Evolutionary conservation across 345 rosid genomes (phyloP).

Genomic region (Sisymbrium altissimum): DNA sequence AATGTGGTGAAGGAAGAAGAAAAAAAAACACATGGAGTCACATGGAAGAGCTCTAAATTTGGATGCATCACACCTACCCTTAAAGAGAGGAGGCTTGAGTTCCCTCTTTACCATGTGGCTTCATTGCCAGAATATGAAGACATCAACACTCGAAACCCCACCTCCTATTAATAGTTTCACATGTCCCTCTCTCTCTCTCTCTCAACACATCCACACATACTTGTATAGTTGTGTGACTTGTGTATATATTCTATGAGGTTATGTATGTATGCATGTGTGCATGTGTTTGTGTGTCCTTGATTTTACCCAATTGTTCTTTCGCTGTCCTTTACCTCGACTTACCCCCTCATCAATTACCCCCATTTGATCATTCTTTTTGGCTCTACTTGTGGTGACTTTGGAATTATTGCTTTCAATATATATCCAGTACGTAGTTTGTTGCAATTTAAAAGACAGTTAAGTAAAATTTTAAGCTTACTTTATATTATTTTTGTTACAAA

Average conservation of each 20-base stretch:
- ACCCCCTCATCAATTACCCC: not conserved
- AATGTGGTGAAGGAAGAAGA: slow-evolving; percentile 4
- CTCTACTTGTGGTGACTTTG: not conserved
- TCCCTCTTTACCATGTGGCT: slow-evolving; percentile 30
- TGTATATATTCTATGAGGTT: not conserved
- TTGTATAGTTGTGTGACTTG: not conserved
- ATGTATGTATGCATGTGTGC: slow-evolving; percentile 20
- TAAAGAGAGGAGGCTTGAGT: slow-evolving; percentile 23
- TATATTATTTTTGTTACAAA: too few species aligned
- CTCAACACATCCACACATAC: slow-evolving; percentile 10
- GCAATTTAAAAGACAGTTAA: too few species aligned
- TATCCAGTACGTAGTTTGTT: too few species aligned
- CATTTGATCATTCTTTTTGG: slow-evolving; percentile 7
- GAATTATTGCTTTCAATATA: not conserved
- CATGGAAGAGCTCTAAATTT: slow-evolving; percentile 27
- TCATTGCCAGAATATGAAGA: slow-evolving; percentile 26
- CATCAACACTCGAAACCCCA: slow-evolving; percentile 33
- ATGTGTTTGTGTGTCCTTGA: slow-evolving; percentile 28
- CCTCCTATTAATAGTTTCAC: slow-evolving; percentile 33
- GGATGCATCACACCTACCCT: slow-evolving; percentile 32
- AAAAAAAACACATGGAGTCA: slow-evolving; percentile 35
- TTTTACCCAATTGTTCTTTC: slow-evolving; percentile 12
- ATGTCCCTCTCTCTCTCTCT: slow-evolving; percentile 16
- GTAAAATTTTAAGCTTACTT: too few species aligned
- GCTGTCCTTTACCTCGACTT: slow-evolving; percentile 3